Conservation (phyloP, 805 yeast species). For the Candida alai region DNA sequence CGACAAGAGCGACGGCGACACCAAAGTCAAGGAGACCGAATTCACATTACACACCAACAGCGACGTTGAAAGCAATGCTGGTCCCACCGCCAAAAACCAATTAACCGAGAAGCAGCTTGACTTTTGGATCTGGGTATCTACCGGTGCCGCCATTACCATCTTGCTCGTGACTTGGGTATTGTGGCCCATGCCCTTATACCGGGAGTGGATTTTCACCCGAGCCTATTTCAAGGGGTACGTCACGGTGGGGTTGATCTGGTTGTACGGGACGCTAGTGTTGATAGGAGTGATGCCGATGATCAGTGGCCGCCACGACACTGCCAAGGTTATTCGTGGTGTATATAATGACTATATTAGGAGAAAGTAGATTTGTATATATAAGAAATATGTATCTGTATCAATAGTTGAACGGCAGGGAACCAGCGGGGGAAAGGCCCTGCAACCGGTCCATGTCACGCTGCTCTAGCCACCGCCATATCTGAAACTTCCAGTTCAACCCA, state of each 20-base stretch:
- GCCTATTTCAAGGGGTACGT: conserved; percentile 35
- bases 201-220: conserved; percentile 35
- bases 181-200: conserved; percentile 41
- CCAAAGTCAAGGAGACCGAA: conserved; percentile 4
- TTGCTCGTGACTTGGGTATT: conserved; percentile 31
- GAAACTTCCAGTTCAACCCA: conserved; percentile 82
- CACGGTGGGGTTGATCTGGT: conserved; percentile 36
- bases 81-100: not conserved
- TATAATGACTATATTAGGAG: conserved; percentile 13
- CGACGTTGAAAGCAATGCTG: conserved; percentile 2
- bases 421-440: not conserved
- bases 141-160: conserved; percentile 19
- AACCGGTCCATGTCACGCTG: conserved; percentile 17
- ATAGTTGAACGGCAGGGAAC: not conserved
- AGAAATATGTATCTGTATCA: too few species aligned
- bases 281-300: conserved; percentile 30
- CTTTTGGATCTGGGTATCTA: conserved; percentile 22
- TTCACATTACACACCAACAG: not conserved
- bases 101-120: conserved; percentile 7
- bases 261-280: conserved; percentile 28
- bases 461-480: conserved; percentile 71
- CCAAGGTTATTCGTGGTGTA: conserved; percentile 18
- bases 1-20: conserved; percentile 3
- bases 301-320: conserved; percentile 30
- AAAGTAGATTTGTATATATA: conserved; percentile 4